phyloP scores from a whole-genome alignment of 208 protist genomes.

The Acanthamoeba royreba region DNA sequence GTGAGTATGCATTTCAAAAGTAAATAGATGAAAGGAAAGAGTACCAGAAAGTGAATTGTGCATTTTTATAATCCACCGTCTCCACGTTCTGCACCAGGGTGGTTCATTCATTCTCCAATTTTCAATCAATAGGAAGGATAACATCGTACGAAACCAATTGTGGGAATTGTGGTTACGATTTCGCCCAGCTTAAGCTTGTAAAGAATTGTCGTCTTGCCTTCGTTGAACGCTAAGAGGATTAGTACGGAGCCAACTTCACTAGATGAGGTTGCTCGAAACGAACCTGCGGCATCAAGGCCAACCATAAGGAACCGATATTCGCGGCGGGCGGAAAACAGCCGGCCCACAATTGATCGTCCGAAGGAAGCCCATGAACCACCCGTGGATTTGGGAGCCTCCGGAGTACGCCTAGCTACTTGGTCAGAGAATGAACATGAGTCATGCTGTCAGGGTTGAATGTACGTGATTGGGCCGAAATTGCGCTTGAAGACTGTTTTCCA shows the following conservation, averaged over 20 bases:
- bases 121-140: too few species aligned
- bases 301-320: conserved; percentile 96
- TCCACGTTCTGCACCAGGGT: not conserved
- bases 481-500: not conserved
- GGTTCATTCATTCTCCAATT: not conserved
- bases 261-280: not conserved
- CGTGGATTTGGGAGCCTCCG: not conserved
- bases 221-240: not conserved
- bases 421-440: not conserved
- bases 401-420: not conserved
- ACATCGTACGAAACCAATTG: conserved; percentile 72
- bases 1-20: too few species aligned
- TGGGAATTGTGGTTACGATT: conserved; percentile 91
- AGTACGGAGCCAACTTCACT: conserved; percentile 90
- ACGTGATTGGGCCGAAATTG: not conserved
- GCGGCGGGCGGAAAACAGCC: conserved; percentile 87
- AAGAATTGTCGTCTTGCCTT: conserved; percentile 96
- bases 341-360: not conserved
- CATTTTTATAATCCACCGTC: not conserved
- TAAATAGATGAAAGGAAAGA: not conserved
- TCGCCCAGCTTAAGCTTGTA: conserved; percentile 78
- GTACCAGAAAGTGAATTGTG: conserved; percentile 82
- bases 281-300: conserved; percentile 94
- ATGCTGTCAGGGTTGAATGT: not conserved
- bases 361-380: not conserved